phyloP scores from a whole-genome alignment of 2,329 filamentous ascomycete species.

The Mycosphaerella sp. region DNA sequence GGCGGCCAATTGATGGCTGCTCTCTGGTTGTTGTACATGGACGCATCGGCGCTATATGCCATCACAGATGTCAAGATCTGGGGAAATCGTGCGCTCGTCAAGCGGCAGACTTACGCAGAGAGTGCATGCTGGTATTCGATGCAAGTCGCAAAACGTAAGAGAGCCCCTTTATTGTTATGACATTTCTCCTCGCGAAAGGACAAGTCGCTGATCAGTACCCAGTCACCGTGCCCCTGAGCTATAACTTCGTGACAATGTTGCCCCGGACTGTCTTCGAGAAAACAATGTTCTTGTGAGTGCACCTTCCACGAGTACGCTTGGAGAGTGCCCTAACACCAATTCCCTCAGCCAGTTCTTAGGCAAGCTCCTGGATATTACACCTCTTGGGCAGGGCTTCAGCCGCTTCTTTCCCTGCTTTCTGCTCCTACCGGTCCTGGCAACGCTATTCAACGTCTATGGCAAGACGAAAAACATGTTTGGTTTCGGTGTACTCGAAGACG shows the following conservation, averaged over 20 bases:
- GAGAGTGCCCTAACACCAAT: neutral
- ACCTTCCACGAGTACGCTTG: neutral
- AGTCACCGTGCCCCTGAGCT: constrained; percentile 81
- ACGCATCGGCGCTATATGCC: constrained; percentile 75
- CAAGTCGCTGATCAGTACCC: neutral
- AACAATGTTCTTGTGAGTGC: constrained; percentile 66
- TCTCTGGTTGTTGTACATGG: constrained; percentile 95
- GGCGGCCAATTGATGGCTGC: constrained; percentile 79
- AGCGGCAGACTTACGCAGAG: constrained; percentile 85
- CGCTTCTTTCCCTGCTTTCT: constrained; percentile 84
- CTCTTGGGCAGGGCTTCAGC: constrained; percentile 76
- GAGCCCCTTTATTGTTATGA: no score
- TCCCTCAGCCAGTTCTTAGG: constrained; percentile 63
- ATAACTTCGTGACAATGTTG: constrained; percentile 94
- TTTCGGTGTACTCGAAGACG: constrained; percentile 71
- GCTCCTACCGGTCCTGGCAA: constrained; percentile 76
- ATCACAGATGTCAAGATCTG: constrained; percentile 95
- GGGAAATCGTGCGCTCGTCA: constrained; percentile 86
- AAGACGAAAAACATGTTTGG: constrained; percentile 70
- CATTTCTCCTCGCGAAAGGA: neutral
- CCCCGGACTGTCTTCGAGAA: constrained; percentile 63
- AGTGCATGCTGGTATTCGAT: constrained; percentile 94
- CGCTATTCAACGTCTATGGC: constrained; percentile 83
- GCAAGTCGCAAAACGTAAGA: constrained; percentile 67
- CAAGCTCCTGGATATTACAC: constrained; percentile 72